Evolutionary conservation across 257 asterid genomes (phyloP).

Genomic region (Jacaranda mimosifolia): DNA sequence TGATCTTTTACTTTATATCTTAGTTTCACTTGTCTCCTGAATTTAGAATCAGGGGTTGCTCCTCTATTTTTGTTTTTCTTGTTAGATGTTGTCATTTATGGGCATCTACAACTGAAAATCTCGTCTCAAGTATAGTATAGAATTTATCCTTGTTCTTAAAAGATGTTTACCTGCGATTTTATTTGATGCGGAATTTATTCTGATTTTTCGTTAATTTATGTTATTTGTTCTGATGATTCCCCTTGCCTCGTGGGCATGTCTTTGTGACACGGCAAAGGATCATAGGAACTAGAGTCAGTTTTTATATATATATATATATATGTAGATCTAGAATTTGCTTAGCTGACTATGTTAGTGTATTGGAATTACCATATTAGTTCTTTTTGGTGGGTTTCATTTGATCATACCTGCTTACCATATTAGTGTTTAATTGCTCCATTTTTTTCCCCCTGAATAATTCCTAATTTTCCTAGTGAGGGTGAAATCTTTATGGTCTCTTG

Average conservation of each 20-base stretch:
- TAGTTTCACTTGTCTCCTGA: not conserved
- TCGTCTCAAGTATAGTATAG: not conserved
- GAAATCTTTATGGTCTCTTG: not conserved
- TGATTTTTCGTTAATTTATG: not conserved
- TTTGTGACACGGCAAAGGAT: not conserved
- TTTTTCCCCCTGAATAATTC: not conserved
- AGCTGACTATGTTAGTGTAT: conserved; percentile 7
- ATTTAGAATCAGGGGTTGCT: not conserved
- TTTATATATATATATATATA: not conserved
- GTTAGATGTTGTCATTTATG: not conserved
- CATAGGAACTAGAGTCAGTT: not conserved
- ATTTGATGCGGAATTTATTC: conserved; percentile 24
- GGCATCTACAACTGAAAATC: conserved; percentile 15
- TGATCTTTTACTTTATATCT: not conserved
- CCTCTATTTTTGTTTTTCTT: not conserved
- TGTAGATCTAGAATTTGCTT: conserved; percentile 6
- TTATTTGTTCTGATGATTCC: conserved; percentile 14
- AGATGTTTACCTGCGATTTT: not conserved
- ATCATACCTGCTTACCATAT: no score
- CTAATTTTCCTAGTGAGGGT: not conserved
- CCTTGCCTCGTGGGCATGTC: not conserved
- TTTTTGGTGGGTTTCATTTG: not conserved
- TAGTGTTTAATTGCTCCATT: not conserved
- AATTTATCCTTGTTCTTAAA: conserved; percentile 22
- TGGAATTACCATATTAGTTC: not conserved